phyloP scores from a whole-genome alignment of 2,329 filamentous ascomycete genomes.

The Ophiostoma fasciatum region DNA sequence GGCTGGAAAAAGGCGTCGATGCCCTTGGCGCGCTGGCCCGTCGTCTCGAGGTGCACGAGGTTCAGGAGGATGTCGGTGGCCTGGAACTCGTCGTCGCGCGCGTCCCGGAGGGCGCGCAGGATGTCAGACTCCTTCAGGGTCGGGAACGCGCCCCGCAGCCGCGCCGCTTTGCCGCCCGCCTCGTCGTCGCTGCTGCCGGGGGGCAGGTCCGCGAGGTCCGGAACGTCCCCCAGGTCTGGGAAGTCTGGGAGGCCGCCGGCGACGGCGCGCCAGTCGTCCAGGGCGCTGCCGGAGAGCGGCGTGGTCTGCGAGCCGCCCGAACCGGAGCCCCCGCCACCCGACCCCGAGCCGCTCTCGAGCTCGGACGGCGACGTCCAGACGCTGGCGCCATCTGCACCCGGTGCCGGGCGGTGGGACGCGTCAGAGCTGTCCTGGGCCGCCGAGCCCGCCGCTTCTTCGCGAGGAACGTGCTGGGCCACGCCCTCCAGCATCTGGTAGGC shows the following conservation, averaged over 20 bases:
- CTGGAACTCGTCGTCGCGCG: conserved; percentile 47
- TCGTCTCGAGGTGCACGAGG: conserved; percentile 59
- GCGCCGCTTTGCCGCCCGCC: conserved; percentile 20
- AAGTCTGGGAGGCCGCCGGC: conserved; percentile 42
- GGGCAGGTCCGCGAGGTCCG: too few relatives aligned
- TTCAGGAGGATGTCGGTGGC: conserved; percentile 73
- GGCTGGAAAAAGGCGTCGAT: conserved; percentile 66
- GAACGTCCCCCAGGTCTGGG: too few relatives aligned
- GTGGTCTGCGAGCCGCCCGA: conserved; percentile 6
- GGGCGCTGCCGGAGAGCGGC: conserved; percentile 7
- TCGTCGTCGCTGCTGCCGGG: too few relatives aligned
- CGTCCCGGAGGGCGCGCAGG: conserved; percentile 50
- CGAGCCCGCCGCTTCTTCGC: conserved; percentile 61
- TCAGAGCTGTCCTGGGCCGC: neutral
- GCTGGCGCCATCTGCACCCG: conserved; percentile 3
- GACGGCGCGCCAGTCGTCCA: conserved; percentile 18
- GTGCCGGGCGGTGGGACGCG: neutral
- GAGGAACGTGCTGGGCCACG: conserved; percentile 47
- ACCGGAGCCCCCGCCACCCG: too few relatives aligned
- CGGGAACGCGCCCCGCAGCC: conserved; percentile 58
- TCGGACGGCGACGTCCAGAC: conserved; percentile 2
- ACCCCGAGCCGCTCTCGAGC: neutral
- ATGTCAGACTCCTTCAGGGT: conserved; percentile 52
- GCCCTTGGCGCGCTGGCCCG: conserved; percentile 49
- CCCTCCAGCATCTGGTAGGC: conserved; percentile 47